A percentile compares a stretch with the other conserved stretches of the same genome.
Conservation (phyloP, 352 stramenopile species). For the Lagenidium sp. region DNA sequence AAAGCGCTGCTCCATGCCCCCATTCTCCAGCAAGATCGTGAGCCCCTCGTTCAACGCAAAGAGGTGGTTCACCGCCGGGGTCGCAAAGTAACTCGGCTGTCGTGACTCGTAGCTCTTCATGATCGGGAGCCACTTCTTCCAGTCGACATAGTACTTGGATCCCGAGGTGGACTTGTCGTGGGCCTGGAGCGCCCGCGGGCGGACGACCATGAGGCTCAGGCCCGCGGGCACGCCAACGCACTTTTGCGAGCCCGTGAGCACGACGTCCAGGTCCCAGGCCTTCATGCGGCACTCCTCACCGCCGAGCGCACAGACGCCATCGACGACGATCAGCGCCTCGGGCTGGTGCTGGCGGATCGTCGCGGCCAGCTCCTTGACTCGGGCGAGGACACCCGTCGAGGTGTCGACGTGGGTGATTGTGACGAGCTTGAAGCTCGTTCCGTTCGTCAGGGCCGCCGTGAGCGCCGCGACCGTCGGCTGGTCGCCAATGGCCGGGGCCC, state of each 20-base stretch:
- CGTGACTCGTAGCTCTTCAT: slow-evolving; percentile 82
- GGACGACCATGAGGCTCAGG: slow-evolving; percentile 55
- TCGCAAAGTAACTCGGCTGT: slow-evolving; percentile 69
- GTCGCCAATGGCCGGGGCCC: slow-evolving; percentile 36
- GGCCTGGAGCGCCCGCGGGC: slow-evolving; percentile 48
- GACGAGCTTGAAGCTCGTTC: slow-evolving; percentile 44
- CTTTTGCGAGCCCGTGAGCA: slow-evolving; percentile 75
- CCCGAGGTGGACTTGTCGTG: slow-evolving; percentile 50
- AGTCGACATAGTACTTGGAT: slow-evolving; percentile 68
- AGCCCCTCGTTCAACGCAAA: slow-evolving; percentile 61
- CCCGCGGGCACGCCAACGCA: slow-evolving; percentile 63
- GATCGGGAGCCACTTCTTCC: slow-evolving; percentile 72
- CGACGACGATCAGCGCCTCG: slow-evolving; percentile 52
- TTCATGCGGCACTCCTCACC: slow-evolving; percentile 77
- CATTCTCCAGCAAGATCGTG: slow-evolving; percentile 61
- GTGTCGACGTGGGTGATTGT: slow-evolving; percentile 78
- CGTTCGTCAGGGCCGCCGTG: slow-evolving; percentile 25
- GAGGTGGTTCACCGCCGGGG: slow-evolving; percentile 69
- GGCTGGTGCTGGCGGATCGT: slow-evolving; percentile 49
- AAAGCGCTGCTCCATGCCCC: slow-evolving; percentile 73
- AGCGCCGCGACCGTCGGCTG: slow-evolving; percentile 44
- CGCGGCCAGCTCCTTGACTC: slow-evolving; percentile 47
- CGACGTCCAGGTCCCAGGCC: slow-evolving; percentile 69
- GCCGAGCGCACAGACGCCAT: slow-evolving; percentile 59
- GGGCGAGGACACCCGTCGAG: slow-evolving; percentile 56